Base-by-base conservation (phyloP, 106 monocot species). In the Dendrobium huoshanense region DNA sequence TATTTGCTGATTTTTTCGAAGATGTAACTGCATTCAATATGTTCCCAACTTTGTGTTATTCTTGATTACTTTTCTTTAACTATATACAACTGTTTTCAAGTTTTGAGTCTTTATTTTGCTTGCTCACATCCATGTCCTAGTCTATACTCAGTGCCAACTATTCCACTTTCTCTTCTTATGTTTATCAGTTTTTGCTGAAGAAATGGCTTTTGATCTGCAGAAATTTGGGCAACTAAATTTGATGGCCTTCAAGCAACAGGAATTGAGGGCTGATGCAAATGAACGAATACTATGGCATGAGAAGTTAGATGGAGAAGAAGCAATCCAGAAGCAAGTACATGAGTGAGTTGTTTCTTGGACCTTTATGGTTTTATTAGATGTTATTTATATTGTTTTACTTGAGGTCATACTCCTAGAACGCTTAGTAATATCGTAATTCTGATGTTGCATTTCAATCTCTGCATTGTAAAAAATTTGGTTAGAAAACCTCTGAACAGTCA, bases 251-350 rank as follows among this genome's bases (percentile, higher is more conserved):
- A 87, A 88, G 81, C 87, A 86, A 91, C 88, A 90, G 27, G 91
- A 95, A 77, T 86, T 99, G 42, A 86, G 91, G 93, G 84, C 48
- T 72, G 85, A 85, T 87, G 98, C 98, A 77, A 93, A 90, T 78
- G 95, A 92, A 67, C 81, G 93, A 79, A 95, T 99, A 45, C 79
- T 93, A n/a, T 99, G 99, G 99, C 99, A 99, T 86, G 95, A 93
- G 72, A 99, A 90, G 64, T 84, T 99, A 42, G 90, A 95, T 87
- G 92, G 90, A 42, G 95, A 99, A 86, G 91, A 93, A 73, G 95
- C 91, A 81, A 93, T 95, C 81, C 99, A 99, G 78, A 99, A 99
- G 79, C 99, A 91, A 79, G 88, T 95, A 64, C 99, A 99, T 82
- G 99, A 99, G 99, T 99, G 61, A 85, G 95, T 73, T 67, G 79